Evolutionary conservation across 108 stramenopile species (phyloP).

Genomic region (Nannochloropsis salina): DNA sequence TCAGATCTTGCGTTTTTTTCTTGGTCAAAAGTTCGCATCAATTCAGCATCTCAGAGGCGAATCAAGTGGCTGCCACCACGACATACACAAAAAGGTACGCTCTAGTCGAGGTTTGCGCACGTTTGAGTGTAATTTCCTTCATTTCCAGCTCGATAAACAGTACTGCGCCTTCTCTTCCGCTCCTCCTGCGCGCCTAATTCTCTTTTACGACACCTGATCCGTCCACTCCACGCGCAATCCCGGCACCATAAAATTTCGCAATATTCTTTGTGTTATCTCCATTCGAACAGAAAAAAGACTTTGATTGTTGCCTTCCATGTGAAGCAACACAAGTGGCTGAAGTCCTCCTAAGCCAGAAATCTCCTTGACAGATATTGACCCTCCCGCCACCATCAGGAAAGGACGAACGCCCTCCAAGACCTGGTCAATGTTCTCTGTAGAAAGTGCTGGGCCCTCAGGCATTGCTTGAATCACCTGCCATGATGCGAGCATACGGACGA

Average conservation of each 20-base stretch:
- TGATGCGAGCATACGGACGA: not conserved
- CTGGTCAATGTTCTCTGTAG: constrained; percentile 41
- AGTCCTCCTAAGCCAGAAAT: constrained; percentile 69
- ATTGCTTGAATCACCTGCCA: constrained; percentile 65
- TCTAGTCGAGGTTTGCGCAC: too few species aligned
- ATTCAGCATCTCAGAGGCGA: too few species aligned
- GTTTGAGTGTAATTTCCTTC: too few species aligned
- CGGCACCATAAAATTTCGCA: constrained; percentile 88
- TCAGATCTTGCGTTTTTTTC: too few species aligned
- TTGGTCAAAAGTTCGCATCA: too few species aligned
- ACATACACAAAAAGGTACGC: too few species aligned
- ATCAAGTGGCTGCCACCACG: too few species aligned
- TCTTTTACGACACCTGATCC: not conserved
- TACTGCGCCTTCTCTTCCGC: too few species aligned
- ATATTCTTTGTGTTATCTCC: constrained; percentile 89
- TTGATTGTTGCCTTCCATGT: constrained; percentile 78
- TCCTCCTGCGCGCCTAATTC: too few species aligned
- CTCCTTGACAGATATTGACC: constrained; percentile 60
- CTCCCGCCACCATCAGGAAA: constrained; percentile 88
- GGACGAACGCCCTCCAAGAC: constrained; percentile 88
- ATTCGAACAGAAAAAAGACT: constrained; percentile 81
- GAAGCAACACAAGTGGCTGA: constrained; percentile 73
- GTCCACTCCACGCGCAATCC: constrained; percentile 74
- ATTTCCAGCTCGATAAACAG: too few species aligned
- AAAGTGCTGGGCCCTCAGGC: constrained; percentile 79